Base-by-base conservation (phyloP, 306 rosid genomes). In the Gastrolobium villosum region DNA sequence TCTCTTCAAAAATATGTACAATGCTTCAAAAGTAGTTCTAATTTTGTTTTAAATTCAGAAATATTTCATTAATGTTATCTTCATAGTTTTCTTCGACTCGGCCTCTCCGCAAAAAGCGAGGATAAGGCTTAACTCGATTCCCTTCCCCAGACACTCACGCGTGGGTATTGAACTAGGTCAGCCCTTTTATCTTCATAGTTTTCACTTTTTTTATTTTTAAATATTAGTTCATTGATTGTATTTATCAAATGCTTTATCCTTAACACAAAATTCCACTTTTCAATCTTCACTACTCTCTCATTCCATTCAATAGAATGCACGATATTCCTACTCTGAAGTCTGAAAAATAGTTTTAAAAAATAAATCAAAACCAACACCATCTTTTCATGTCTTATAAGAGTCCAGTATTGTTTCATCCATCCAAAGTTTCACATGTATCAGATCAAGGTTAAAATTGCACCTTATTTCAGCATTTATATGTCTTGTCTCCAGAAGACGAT, bases 401-500 rank as follows among this genome's bases (percentile, higher is more conserved):
- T n/a, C 26, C 55, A n/a, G 26, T 1, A 49, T 49, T 49, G 55
- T 49, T 13, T 49, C 55, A 49, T 46, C 53, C 53, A 46, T 10
- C 53, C 53, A 46, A 46, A 46, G 5, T 46, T 46, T 46, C 3
- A 11, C 53, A 46, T 3, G 4, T 10, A 46, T 46, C 11, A 46
- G 53, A 10, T 11, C 6, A 44, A 45, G 44, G 15, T 13, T 49
- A 48, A 48, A 48, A 48, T 2, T 6, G 31, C n/a, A 13, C 45
- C 60, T 48, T 68, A 68, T 2, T n/a, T 7, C 60, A 13, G 60
- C 74, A 68, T 48, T 48, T 48, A 13, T 57, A 45, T 4, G 7
- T 43, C 43, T 6, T 6, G 43, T 6, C 7, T 41, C 46, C 6
- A 5, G 7, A 41, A 5, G 46, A 7, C 6, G 46, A 41, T 5